Evolutionary conservation across 2,329 filamentous ascomycete species (phyloP), one percentile per base, ranked within the genome.

Genomic region (Aureobasidium pullulans): DNA sequence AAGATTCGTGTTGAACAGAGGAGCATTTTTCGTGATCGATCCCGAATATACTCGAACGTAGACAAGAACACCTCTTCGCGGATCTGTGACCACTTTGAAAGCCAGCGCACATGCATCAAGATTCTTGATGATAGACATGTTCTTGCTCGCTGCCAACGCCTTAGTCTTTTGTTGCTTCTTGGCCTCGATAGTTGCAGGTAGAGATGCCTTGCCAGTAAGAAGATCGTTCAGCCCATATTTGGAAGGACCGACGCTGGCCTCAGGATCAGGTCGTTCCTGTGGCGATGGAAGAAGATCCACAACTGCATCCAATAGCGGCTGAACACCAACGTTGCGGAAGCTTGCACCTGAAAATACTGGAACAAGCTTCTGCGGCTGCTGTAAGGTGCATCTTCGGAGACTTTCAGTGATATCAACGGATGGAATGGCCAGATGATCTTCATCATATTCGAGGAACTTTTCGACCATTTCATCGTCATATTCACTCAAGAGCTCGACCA

Each of bases 21-120:
- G 76, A 9, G 85, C 81, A 65, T 90, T 90, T 48, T 86, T 85
- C 60, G 85, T 83, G 57, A 99, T 76, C 1, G 84, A 82, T 9
- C 94, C 94, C 29, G 90, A 89, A 72, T 97, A 97, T 7, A 96
- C 90, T 42, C 94, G 85, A 9, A 97, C 87, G 69, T 95, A 97
- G 63, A 95, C 91, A 61, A 97, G 80, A 57, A 95, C 87, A 16
- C 94, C 94, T 60, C 91, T 86, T 64, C 87, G 87, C 8, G 88
- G 78, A 68, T 97, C 93, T 64, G 93, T 88, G 64, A 94, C 90
- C 6, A 97, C 94, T 73, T 99, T 99, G 81, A 97, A 99, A 7
- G 86, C 86, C 28, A 89, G 72, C 1, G 85, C 85, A 65, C 86
- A 89, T 34, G 81, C 81, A 64, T 84, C 78, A 1, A 97, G 83